A percentile compares a stretch with the other conserved stretches of the same genome.
Evolutionary conservation across 371 early-diverging fungal genomes (phyloP).

Genomic region (Mucor piriformis): DNA sequence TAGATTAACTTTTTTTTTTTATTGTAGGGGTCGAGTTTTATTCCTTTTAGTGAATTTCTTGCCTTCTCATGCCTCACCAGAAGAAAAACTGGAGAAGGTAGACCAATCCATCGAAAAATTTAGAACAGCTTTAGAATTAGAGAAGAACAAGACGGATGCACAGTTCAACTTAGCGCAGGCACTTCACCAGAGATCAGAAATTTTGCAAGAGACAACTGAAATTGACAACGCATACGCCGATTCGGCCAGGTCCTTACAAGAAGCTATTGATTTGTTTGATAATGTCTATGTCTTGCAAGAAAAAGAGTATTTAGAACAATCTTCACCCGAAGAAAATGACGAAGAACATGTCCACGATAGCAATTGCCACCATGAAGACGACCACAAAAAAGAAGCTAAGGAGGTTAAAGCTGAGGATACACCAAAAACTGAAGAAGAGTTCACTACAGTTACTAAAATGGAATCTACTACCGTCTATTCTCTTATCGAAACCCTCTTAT

Average conservation of each 20-base stretch:
- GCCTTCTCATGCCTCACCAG: constrained; percentile 46
- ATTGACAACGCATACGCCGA: constrained; percentile 51
- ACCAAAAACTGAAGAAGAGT: constrained; percentile 7
- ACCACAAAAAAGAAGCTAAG: constrained; percentile 3
- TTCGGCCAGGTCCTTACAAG: constrained; percentile 56
- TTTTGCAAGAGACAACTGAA: constrained; percentile 60
- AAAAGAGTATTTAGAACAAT: constrained; percentile 33
- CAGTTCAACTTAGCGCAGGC: constrained; percentile 77
- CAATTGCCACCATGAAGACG: constrained; percentile 2
- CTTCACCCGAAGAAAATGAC: not conserved
- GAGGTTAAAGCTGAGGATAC: not conserved
- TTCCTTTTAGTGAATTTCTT: constrained; percentile 66
- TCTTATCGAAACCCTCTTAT: constrained; percentile 44
- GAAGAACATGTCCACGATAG: constrained; percentile 13
- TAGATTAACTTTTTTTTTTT: not conserved
- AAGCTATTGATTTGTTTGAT: constrained; percentile 58
- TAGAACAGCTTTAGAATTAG: constrained; percentile 51
- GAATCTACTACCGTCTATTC: constrained; percentile 48
- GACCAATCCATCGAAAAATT: constrained; percentile 61
- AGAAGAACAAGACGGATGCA: constrained; percentile 62
- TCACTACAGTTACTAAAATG: constrained; percentile 44
- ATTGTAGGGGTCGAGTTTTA: constrained; percentile 62
- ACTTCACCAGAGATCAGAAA: constrained; percentile 62
- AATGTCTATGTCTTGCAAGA: constrained; percentile 53
- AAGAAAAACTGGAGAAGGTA: constrained; percentile 54